These are phyloP conservation scores for Exophiala spinifera DNA, from an alignment of 2,329 filamentous ascomycete species.

Conservation along the genomic window DNA sequence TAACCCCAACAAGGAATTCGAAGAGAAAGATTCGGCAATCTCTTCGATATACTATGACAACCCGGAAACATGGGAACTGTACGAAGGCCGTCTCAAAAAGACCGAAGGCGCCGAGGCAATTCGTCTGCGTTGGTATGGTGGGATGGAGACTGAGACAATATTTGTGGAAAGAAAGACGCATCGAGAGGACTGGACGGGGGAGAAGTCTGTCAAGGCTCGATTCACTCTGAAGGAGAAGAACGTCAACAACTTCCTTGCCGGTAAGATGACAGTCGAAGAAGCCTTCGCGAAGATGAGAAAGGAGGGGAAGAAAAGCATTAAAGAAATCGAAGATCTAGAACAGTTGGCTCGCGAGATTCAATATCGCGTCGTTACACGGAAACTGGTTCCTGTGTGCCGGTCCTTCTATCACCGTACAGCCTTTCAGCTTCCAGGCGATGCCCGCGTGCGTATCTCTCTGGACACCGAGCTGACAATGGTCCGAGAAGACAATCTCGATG, in stretches of 20 bases:
- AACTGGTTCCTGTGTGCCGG: conserved; percentile 82
- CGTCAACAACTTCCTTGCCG: conserved; percentile 83
- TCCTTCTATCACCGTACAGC: conserved; percentile 98
- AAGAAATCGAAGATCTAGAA: conserved; percentile 86
- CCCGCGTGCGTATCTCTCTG: conserved; percentile 90
- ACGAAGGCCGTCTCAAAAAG: conserved; percentile 92
- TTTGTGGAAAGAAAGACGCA: conserved; percentile 98
- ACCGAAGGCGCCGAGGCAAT: conserved; percentile 97
- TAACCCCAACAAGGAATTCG: conserved; percentile 95
- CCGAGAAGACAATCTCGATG: conserved; percentile 92
- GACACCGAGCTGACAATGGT: conserved; percentile 95
- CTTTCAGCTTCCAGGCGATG: conserved; percentile 94
- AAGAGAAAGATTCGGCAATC: conserved; percentile 84
- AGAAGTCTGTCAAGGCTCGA: conserved; percentile 97
- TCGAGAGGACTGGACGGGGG: conserved; percentile 97
- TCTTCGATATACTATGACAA: conserved; percentile 99
- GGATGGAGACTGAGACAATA: conserved; percentile 91
- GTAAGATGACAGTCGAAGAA: conserved; percentile 77
- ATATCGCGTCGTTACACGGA: conserved; percentile 84
- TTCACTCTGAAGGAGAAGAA: conserved; percentile 97
- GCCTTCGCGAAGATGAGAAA: conserved; percentile 96
- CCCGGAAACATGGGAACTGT: conserved; percentile 87
- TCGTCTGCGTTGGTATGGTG: conserved; percentile 93
- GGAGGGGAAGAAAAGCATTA: conserved; percentile 88
- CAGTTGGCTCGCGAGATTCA: conserved; percentile 88